These are phyloP conservation scores for Rhynchosporium graminicola DNA, from an alignment of 2,329 filamentous ascomycete genomes.

Conservation along the genomic window DNA sequence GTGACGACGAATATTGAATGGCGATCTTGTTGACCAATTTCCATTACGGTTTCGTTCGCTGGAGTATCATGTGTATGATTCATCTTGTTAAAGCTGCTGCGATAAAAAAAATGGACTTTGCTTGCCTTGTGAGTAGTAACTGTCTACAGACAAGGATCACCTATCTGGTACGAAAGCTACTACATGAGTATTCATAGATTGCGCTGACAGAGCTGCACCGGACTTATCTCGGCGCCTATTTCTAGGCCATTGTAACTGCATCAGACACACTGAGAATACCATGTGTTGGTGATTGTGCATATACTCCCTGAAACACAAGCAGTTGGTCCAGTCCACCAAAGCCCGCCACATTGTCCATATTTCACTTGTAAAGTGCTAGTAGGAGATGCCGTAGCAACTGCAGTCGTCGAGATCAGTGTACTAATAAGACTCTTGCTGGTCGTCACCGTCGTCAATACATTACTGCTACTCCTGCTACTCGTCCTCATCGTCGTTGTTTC, in stretches of 20 bases:
- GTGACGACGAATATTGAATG: slow-evolving; percentile 6
- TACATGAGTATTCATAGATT: no score
- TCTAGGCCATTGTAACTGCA: no score
- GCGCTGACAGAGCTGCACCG: no score
- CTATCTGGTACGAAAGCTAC: no score
- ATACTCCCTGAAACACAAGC: slow-evolving; percentile 20
- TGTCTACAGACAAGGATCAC: no score
- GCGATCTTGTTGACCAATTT: neutral
- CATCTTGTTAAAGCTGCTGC: neutral
- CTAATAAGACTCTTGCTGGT: slow-evolving; percentile 6
- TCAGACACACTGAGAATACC: slow-evolving; percentile 23
- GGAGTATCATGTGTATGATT: neutral
- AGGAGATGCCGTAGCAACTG: neutral
- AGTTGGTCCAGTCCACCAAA: slow-evolving; percentile 20
- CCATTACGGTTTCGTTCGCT: neutral
- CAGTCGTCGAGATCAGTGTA: neutral
- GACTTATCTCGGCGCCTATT: no score
- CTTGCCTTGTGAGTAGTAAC: neutral
- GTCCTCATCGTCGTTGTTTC: slow-evolving; percentile 1
- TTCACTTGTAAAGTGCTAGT: neutral
- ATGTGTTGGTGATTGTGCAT: slow-evolving; percentile 22
- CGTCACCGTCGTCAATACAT: slow-evolving; percentile 5
- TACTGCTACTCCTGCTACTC: slow-evolving; percentile 2
- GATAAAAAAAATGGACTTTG: neutral
- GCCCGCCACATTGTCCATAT: slow-evolving; percentile 23